Evolutionary conservation across 139 green algal species (phyloP), one percentile per base, ranked within the genome.

Genomic region (Deuterostichococcus epilithicus): DNA sequence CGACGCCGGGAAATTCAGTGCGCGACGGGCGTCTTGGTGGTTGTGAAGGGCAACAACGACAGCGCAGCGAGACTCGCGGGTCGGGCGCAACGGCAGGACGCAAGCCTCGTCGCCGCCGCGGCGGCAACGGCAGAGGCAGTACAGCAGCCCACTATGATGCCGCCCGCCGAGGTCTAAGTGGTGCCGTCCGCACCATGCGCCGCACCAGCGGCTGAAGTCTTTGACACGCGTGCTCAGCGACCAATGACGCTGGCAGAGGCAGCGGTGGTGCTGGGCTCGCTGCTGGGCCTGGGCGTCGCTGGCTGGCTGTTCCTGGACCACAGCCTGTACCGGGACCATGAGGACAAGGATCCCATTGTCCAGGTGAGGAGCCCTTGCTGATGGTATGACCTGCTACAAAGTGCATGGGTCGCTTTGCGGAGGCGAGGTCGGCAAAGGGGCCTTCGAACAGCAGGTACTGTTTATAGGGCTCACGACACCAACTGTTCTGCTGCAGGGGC

Each of bases 231-330:
- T n/a, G n/a, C n/a, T n/a, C n/a, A n/a, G n/a, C n/a, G n/a, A n/a
- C n/a, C 52, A 18, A 85, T 83, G 72, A 68, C 75, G 33, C 67
- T 58, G 35, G 37, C 80, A 42, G 75, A 76, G 22, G 18, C 76
- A 1, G 25, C 80, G 3, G 25, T 88, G 3, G 33, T 81, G n/a
- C 39, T 36, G 0, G 73, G 65, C 1, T 92, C 83, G 5, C 73
- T 90, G n/a, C 35, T 28, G 15, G 68, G n/a, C 2, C 82, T 94
- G 34, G 85, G 86, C n/a, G 67, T 74, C 34, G 68, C 72, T 10
- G 89, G 87, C n/a, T 90, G 84, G 85, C 72, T 75, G 47, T 94
- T 94, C 73, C 78, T 94, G 6, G 70, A 81, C 25, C 68, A 63
- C 8, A 86, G 80, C 44, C 74, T 93, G 28, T 87, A 87, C 39